A percentile compares a stretch with the other conserved stretches of the same genome.
Evolutionary conservation across 768 basidiomycete species (phyloP).

Genomic region (Mycena chlorophos): DNA sequence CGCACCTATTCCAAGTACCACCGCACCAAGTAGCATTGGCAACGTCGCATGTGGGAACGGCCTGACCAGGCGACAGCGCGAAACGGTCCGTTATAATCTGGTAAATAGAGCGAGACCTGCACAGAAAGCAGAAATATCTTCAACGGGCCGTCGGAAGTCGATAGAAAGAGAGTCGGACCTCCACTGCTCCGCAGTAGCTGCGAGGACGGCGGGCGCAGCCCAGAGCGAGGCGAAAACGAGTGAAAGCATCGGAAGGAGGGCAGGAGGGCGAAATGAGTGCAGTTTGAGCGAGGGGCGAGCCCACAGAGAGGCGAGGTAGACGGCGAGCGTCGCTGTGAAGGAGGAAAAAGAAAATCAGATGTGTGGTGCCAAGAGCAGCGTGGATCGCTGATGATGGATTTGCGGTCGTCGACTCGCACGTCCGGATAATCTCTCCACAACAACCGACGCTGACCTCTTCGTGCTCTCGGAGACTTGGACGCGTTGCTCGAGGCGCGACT

Average conservation of each 20-base stretch:
- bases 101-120: conserved; percentile 69
- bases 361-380: too few species aligned
- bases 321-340: too few species aligned
- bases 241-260: conserved; percentile 23
- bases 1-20: conserved; percentile 77
- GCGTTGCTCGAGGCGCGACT: too few species aligned
- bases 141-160: too few species aligned
- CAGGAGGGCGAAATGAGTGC: conserved; percentile 18
- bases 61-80: conserved; percentile 60
- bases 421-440: too few species aligned
- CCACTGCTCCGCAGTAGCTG: conserved; percentile 75
- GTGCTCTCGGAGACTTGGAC: too few species aligned
- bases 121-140: too few species aligned
- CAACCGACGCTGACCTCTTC: too few species aligned
- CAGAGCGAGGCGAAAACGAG: conserved; percentile 28
- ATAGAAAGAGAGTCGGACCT: too few species aligned
- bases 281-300: conserved; percentile 16
- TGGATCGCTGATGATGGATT: too few species aligned
- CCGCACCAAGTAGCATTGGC: conserved; percentile 73
- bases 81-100: conserved; percentile 82
- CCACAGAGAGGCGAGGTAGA: not conserved
- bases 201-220: conserved; percentile 32
- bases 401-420: too few species aligned
- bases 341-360: too few species aligned
- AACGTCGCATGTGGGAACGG: conserved; percentile 56